Base-by-base conservation (phyloP, 2,329 filamentous ascomycete genomes). In the Fusarium liriodendri region DNA sequence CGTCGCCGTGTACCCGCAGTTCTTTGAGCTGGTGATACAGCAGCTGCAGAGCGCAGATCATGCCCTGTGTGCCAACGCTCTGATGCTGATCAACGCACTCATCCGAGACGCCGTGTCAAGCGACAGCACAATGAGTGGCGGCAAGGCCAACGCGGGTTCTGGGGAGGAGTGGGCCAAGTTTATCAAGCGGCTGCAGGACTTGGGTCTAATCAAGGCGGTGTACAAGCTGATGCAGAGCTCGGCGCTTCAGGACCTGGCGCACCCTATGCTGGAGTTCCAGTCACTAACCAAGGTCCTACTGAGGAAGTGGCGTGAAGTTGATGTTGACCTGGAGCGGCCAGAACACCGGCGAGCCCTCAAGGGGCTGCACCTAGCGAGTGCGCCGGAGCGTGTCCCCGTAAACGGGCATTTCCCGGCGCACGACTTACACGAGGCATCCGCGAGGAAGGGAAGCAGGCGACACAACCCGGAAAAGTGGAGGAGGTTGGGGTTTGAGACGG, bases 221-320 rank as follows among this genome's bases (percentile, higher is more conserved):
- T 98, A 95, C 82, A 90, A 91, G 74, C 89, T 99, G 66, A 98
- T 98, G 95, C 95, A 98, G 84, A 95, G 95, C 78, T 96, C 95
- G 32, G 93, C 95, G 2, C 87, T 98, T 72, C 95, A 97, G 78
- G 97, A 99, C 82, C 86, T 98, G 64, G 95, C 95, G 13, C 93
- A 96, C 78, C 95, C 97, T 14, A 86, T 98, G 62, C 85, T 98
- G 40, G 97, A 99, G 81, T 99, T 98, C 73, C 97, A 99, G 84
- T 92, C 91, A 4, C 86, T 98, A 79, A 97, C 94, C 16, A 98
- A 98, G 83, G 88, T 97, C 61, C 85, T 98, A 71, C 85, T 98
- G 75, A 88, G 92, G 76, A 97, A 95, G 80, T 99, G 97, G 97
- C 91, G 91, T 76, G 93, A 97, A 77, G 91, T 98, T 20, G 87